Conservation (phyloP, 345 rosid species). For the Euphorbia pulcherrima region DNA sequence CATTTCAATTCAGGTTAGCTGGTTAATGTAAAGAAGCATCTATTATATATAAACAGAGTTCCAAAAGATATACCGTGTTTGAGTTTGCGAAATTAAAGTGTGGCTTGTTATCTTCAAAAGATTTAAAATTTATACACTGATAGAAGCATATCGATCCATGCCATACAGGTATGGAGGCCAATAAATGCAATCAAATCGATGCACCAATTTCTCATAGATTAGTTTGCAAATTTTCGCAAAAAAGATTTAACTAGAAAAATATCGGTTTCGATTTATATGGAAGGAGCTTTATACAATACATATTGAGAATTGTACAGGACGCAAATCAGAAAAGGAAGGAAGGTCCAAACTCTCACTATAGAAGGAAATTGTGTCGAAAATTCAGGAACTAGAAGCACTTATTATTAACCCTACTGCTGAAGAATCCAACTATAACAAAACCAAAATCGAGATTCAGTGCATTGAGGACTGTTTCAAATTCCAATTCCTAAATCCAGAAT, state of each 20-base stretch:
- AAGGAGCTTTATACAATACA: no score
- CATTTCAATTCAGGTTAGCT: background rate
- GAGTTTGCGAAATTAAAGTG: background rate
- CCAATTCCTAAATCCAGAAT: background rate
- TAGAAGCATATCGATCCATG: background rate
- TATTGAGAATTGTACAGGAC: no score
- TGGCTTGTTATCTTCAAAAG: background rate
- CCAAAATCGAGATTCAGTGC: background rate
- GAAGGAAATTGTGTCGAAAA: background rate
- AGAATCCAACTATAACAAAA: background rate
- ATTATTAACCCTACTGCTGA: background rate
- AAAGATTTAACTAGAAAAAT: background rate
- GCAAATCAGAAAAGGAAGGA: background rate
- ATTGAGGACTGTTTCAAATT: background rate
- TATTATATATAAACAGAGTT: background rate
- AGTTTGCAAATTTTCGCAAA: background rate
- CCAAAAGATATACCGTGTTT: background rate
- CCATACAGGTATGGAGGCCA: no score
- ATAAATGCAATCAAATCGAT: background rate
- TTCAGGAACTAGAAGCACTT: background rate
- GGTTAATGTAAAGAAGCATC: background rate
- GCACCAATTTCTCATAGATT: background rate
- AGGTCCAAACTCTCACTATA: no score
- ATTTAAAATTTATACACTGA: background rate
- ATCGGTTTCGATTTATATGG: background rate